Percentiles rank a stretch among this genome's conserved stretches.
phyloP scores from a whole-genome alignment of 1,284 basidiomycete species.

The Ustilago hordei region DNA sequence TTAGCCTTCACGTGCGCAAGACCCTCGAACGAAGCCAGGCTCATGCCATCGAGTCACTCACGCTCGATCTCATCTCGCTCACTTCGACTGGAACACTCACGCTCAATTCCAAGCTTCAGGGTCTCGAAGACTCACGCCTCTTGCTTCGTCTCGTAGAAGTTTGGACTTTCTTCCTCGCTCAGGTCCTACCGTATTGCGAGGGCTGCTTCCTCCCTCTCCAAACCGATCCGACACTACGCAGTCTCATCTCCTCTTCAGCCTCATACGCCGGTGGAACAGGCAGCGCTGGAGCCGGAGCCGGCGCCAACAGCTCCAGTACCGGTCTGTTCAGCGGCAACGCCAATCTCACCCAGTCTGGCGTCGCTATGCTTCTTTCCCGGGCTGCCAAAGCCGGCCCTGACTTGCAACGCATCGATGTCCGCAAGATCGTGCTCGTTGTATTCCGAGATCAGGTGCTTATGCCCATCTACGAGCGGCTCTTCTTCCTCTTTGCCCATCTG shows the following conservation, averaged over 20 bases:
- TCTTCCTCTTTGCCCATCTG: conserved; percentile 48
- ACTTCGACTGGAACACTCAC: conserved; percentile 90
- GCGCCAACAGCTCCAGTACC: background rate
- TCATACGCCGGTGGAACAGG: conserved; percentile 7
- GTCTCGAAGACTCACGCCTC: conserved; percentile 76
- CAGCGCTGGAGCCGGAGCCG: conserved; percentile 6
- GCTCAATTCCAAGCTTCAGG: conserved; percentile 82
- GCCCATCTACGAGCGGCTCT: conserved; percentile 60
- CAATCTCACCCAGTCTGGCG: conserved; percentile 21
- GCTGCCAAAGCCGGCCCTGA: conserved; percentile 10
- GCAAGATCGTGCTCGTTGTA: conserved; percentile 80
- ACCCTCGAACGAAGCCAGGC: conserved; percentile 70
- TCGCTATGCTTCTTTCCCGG: conserved; percentile 21
- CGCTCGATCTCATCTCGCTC: conserved; percentile 83
- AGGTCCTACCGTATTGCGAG: conserved; percentile 88
- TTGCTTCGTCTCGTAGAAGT: conserved; percentile 83
- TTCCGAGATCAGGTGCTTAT: conserved; percentile 77
- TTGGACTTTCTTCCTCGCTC: conserved; percentile 95
- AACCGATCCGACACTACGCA: conserved; percentile 61
- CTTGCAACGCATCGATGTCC: conserved; percentile 77
- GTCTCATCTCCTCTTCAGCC: conserved; percentile 39
- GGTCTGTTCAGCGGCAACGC: conserved; percentile 22
- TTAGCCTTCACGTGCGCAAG: conserved; percentile 76
- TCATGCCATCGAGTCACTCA: conserved; percentile 74
- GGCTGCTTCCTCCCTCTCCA: conserved; percentile 72